Evolutionary conservation across 176 grass and related monocot species (phyloP), one percentile per base, ranked within the genome.

Genomic region (Oryza australiensis): DNA sequence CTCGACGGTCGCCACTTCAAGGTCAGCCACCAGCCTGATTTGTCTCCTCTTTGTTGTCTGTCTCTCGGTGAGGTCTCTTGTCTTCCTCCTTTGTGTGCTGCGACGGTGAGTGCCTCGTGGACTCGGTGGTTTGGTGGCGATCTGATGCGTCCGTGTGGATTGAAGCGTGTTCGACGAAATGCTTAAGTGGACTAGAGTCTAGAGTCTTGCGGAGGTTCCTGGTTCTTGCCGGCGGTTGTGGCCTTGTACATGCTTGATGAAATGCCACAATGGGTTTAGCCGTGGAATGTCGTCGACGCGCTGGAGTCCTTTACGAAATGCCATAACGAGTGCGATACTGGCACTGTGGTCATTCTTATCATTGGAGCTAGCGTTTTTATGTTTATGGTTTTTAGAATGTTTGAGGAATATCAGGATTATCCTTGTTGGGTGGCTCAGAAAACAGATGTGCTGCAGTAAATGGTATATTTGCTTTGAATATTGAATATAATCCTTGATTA

Each of bases 1-100:
- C 85, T 89, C 62, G 88, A 99, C 69, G 90, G 96, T 13, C 85
- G 90, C 48, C 89, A 99, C 70, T 99, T 29, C 80, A 80, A 99
- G 96, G 96, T 99, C 22, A 40, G 26, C 10, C 10, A 72, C 48
- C 5, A 7, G 49, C 70, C 13, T 12, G 53, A 68, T 51, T n/a
- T 37, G 3, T 1, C 30, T 22, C 0, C 24, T 12, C 42, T 76
- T 70, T 32, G 12, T 11, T 55, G 40, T 41, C n/a, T 23, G 7
- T 7, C 26, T 9, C 20, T 77, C 20, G 23, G 5, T 41, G 53
- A 1, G 18, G 7, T 57, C 48, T 24, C 8, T 30, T 14, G 15
- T 30, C 27, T 33, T 20, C 7, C 64, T 20, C 7, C 64, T 37
- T 53, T 8, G 48, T 5, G 66, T 41, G 77, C 43, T 23, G 27